Evolutionary conservation across 2,329 filamentous ascomycete species (phyloP).

Genomic region (Ceratocystis eucalypticola): DNA sequence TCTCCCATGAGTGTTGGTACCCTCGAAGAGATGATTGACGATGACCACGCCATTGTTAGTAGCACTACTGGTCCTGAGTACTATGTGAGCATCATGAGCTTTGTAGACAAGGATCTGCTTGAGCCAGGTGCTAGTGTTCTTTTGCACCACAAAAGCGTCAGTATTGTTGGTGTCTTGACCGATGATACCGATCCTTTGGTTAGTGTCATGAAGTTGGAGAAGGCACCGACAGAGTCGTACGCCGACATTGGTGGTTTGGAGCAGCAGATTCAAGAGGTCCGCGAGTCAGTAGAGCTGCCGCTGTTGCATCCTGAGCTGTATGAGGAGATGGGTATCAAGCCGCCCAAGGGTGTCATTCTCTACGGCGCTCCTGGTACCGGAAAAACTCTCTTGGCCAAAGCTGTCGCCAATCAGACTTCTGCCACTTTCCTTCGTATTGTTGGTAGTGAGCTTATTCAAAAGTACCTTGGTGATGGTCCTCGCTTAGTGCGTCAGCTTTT

Average conservation of each 20-base stretch:
- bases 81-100: constrained; percentile 99
- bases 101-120: constrained; percentile 95
- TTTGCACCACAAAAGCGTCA: constrained; percentile 93
- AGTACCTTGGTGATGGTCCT: constrained; percentile 93
- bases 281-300: constrained; percentile 91
- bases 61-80: constrained; percentile 96
- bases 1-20: constrained; percentile 98
- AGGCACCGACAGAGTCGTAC: constrained; percentile 95
- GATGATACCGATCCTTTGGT: constrained; percentile 93
- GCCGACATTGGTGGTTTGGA: constrained; percentile 97
- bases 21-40: constrained; percentile 95
- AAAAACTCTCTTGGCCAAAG: constrained; percentile 91
- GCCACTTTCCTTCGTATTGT: constrained; percentile 96
- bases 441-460: constrained; percentile 93
- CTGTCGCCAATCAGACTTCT: constrained; percentile 96
- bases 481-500: constrained; percentile 91
- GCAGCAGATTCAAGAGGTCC: constrained; percentile 89
- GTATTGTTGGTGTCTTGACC: constrained; percentile 90
- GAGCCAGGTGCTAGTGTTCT: constrained; percentile 93
- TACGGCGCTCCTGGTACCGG: constrained; percentile 95
- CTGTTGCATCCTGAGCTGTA: constrained; percentile 92
- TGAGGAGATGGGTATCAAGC: constrained; percentile 99
- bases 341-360: constrained; percentile 96
- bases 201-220: constrained; percentile 98
- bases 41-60: constrained; percentile 96